Base-by-base conservation (phyloP, 225 moss, liverwort and hornwort species). In the Ulota crispa region DNA sequence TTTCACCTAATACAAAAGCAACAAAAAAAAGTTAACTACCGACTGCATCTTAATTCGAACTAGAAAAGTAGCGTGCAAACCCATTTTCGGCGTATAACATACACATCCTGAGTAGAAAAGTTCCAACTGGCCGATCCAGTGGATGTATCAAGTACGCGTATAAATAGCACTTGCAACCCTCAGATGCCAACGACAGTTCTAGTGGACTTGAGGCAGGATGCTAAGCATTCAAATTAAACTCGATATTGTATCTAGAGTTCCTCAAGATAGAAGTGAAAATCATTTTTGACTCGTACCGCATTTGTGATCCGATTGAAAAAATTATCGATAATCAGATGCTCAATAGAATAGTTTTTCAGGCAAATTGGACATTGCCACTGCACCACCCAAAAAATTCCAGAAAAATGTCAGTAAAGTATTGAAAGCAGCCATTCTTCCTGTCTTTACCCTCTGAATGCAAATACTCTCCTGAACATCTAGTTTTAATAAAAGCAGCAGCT, bases 281-380 rank as follows among this genome's bases (percentile, higher is more conserved):
- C 56, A 63, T 66, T 36, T 23, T 81, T 26, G n/a, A 75, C 45
- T 45, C 87, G 39, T 95, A 98, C 97, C 80, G 94, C 94, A 70
- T 84, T 82, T 19, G 99, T 90, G 47, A 99, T 92, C 55, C 94
- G 89, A 76, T 88, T 96, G 81, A 96, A 93, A 59, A 92, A 96
- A 43, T 93, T 96, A 78, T 99, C 99, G 82, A 99, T 93, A 53
- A 99, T 91, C 28, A 96, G 78, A 72, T 92, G 89, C 82, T 99
- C 99, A 81, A 96, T 84, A 27, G 92, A 92, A 70, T 93, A 99
- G 69, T 91, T 91, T 79, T 89, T 91, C 72, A 91, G 57, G 79
- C 91, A 99, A 78, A 99, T 99, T 56, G 99, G 99, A 85, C 99
- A 99, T 73, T 99, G 99, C 99, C 99, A 99, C 99, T 98, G 93